A percentile compares a stretch with the other conserved stretches of the same genome.
phyloP scores from a whole-genome alignment of 139 green algal genomes.

The Nannochloris sp. region DNA sequence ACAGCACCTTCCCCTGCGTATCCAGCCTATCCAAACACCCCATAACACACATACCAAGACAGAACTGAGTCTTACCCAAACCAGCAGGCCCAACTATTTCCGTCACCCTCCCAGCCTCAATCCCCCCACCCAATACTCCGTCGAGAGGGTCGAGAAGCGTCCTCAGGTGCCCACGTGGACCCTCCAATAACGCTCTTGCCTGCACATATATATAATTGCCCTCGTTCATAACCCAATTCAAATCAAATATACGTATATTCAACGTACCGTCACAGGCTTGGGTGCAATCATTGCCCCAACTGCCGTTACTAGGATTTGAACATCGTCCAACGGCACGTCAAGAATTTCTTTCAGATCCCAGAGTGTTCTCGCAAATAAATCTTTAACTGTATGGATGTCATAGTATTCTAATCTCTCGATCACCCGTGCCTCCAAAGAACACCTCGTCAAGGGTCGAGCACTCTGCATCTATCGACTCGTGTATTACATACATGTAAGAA shows the following conservation, averaged over 20 bases:
- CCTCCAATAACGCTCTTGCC: no score
- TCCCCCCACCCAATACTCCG: slow-evolving; percentile 30
- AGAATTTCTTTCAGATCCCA: slow-evolving; percentile 41
- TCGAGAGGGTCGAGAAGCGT: slow-evolving; percentile 29
- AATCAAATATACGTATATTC: no score
- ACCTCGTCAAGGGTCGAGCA: slow-evolving; percentile 12
- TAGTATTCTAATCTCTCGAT: slow-evolving; percentile 12
- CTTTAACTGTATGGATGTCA: slow-evolving; percentile 19
- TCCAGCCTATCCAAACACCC: slow-evolving; percentile 14
- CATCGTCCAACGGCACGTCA: slow-evolving; percentile 16
- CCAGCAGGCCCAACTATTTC: slow-evolving; percentile 56
- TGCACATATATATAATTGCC: no score
- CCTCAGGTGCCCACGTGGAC: slow-evolving; percentile 1
- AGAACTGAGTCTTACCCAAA: slow-evolving; percentile 55
- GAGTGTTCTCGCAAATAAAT: slow-evolving; percentile 19
- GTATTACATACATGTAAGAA: slow-evolving; percentile 28
- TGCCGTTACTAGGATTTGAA: slow-evolving; percentile 2
- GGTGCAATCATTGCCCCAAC: slow-evolving; percentile 11
- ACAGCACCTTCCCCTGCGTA: slow-evolving; percentile 34
- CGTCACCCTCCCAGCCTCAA: slow-evolving; percentile 36
- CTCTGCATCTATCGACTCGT: background rate
- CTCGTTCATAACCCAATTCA: no score
- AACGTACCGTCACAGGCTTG: slow-evolving; percentile 8
- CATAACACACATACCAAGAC: slow-evolving; percentile 5
- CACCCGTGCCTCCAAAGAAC: slow-evolving; percentile 12